Evolutionary conservation across 2,329 filamentous ascomycete genomes (phyloP), one percentile per base, ranked within the genome.

Genomic region (Cladosporium colombiae): DNA sequence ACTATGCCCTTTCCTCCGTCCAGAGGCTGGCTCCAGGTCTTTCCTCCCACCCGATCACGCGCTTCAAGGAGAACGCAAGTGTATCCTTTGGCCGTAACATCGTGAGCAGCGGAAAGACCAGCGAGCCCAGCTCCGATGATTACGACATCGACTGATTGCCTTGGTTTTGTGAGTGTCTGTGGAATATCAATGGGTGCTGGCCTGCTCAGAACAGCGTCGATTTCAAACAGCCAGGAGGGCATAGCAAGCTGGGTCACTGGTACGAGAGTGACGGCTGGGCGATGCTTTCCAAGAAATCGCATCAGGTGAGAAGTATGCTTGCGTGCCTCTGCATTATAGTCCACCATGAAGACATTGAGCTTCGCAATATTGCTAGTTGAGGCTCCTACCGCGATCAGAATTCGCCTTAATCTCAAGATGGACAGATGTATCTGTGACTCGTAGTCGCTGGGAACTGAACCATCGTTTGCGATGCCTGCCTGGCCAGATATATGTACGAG

Each of bases 11-110:
- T 74, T 31, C 71, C 78, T 13, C 37, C 74, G 66, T 74, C 69
- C 10, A 76, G 67, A 1, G 75, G 72, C 3, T 74, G 66, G 3
- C 78, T 82, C 74, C 77, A 83, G 0, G 81, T 84, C 73, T 86
- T 86, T 76, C 76, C 75, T 3, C 76, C 76, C 1, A 78, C 74
- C 13, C 75, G 68, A 65, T 77, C 74, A 40, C 76, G 67, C 13
- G 74, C 75, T 69, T 78, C 75, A 7, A 77, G 67, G 1, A 78
- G 69, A 57, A 74, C 69, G 35, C 74, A 70, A 2, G 61, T 69
- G 2, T 73, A 62, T 0, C 76, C 75, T 23, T 71, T 68, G 44
- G 69, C 66, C 18, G 72, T 66, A n/a, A 76, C 31, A 29, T 74
- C 69, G 7, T 70, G 65, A 16, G 76, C 75, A 16, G 75, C 69